Base-by-base conservation (phyloP, 148 eudicot genomes). In the Rhododendron williamsianum region DNA sequence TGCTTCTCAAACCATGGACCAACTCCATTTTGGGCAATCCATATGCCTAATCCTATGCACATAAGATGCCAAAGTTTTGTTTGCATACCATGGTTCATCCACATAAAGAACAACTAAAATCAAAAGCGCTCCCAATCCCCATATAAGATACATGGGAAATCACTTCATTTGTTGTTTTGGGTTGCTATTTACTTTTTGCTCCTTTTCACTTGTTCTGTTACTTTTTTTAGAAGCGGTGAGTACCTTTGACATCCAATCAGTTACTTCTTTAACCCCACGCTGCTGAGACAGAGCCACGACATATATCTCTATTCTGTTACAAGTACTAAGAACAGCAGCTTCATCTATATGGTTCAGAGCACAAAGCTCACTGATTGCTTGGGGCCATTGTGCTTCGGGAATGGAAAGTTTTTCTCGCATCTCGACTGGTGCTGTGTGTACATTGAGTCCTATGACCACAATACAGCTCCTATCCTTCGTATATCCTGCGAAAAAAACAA, bases 201-300 rank as follows among this genome's bases (percentile, higher is more conserved):
- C 41, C 43, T 33, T 73, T 73, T 35, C 21, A 27, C 12, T 81
- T 16, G 10, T 35, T 35, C 25, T 58, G 65, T 19, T 58, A 21
- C 65, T 12, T 51, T 15, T 21, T 49, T 27, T 3, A 16, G 71
- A 16, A 19, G 56, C 18, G 3, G 71, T 51, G 41, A 16, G 11
- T 85, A 92, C 93, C 93, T 92, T 90, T 5, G 93, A 92, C 93
- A 92, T 90, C 93, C 93, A 92, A 74, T 92, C 91, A 43, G 92
- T 92, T 16, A 92, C 91, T 89, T 92, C 93, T 76, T 89, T 92
- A 80, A 92, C 86, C 78, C 93, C 93, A 27, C 92, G 92, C 80
- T 89, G 81, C 76, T 87, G 92, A 69, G 92, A 90, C 49, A 92
- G 79, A 76, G 93, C 93, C 86, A 90, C 89, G 3, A 90, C 90